Evolutionary conservation across 192 early-diverging fungal species (phyloP), one percentile per base, ranked within the genome.

Genomic region (Podila clonocystis): DNA sequence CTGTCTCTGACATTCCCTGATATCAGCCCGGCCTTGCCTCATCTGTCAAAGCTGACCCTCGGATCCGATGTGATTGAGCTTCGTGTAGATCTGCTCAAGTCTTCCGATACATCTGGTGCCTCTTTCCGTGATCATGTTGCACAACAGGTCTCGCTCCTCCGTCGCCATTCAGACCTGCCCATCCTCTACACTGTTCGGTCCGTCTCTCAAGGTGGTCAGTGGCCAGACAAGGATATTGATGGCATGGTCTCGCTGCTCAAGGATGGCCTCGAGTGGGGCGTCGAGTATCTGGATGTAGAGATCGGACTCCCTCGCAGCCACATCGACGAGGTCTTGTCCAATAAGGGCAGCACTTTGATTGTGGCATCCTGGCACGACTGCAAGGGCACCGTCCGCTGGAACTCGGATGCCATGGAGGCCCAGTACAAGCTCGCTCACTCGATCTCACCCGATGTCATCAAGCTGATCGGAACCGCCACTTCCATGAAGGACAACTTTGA

Each of bases 141-240:
- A 17, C 74, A 88, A 22, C 96, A 99, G 85, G 85, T 99, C 13
- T 88, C 92, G 19, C 66, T 94, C 34, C 86, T 98, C 8, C 89
- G 95, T 11, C 87, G 91, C 30, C 77, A 87, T 38, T 88, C 94
- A 15, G 38, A 72, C 22, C 83, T 98, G 67, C 97, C 98, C 19
- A 91, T 99, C 9, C 90, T 99, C 20, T 99, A 91, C 76, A 99
- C 98, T 20, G 96, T 99, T 20, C 89, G 98, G 48, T 95, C 97
- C 3, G 79, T 84, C 65, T 86, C 88, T 29, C 98, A 99, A 84
- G 97, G 94, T 58, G 97, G 97, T 33, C 88, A 87, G 7, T 99
- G 94, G 86, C 88, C 92, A 9, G 90, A 91, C 30, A 84, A 86
- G 12, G 88, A 88, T 20, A 72, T 85, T 41, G 82, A 90, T 34